Base-by-base conservation (phyloP, 148 eudicot genomes). In the Rhododendron ovatum region DNA sequence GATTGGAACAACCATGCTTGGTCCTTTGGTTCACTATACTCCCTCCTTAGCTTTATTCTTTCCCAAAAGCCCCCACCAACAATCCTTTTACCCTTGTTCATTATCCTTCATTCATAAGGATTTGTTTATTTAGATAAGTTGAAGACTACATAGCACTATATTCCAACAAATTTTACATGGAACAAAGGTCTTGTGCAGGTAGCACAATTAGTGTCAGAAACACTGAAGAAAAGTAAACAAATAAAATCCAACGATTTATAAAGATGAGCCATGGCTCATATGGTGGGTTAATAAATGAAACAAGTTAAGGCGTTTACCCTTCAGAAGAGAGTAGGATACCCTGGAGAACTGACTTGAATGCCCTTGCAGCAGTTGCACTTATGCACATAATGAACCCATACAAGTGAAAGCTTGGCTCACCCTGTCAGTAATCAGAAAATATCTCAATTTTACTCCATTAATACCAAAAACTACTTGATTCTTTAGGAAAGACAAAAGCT, bases 311-410 rank as follows among this genome's bases (percentile, higher is more conserved):
- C 22, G 76, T 82, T 91, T 89, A 97, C 99, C 98, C 99, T 92
- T 97, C 99, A 39, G 93, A 93, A 82, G 99, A 97, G 80, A 97
- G 98, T 48, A 95, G 90, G 87, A 97, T 94, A 35, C 99, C 98
- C 85, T 97, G 99, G 86, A 97, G 98, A 88, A 97, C 99, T 80
- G 99, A 95, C 84, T 97, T 97, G 88, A 97, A 95, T 26, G 99
- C 99, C 88, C 98, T 94, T 17, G 99, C 99, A 86, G 98, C 98
- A 50, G 99, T 97, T 45, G 99, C 99, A 85, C 99, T 89, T 74
- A 97, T 89, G 90, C 99, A 97, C 99, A 97, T 94, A 18, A 97
- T 95, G 83, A 97, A 97, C 90, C 99, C 99, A 88, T 87, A 97
- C 88, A 97, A 88, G 88, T 97, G 99, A 90, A 97, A 97, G 89